These are phyloP conservation scores for Astrothelium macrocarpum DNA, from an alignment of 495 filamentous ascomycete species.

Conservation along the genomic window DNA sequence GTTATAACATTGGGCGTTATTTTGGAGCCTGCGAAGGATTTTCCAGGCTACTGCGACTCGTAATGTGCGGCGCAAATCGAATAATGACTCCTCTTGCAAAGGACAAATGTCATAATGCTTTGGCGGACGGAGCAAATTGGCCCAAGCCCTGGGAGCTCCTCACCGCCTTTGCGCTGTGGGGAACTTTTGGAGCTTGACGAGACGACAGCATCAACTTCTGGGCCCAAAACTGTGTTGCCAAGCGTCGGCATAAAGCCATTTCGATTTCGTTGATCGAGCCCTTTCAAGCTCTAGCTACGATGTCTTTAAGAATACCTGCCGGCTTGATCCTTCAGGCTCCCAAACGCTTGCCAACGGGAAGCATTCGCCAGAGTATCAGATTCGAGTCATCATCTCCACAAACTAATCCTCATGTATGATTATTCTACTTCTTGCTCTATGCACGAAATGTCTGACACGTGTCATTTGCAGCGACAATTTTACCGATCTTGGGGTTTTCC, in stretches of 20 bases:
- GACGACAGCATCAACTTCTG: background rate
- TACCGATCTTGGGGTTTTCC: conserved; percentile 74
- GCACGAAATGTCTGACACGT: background rate
- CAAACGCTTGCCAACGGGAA: background rate
- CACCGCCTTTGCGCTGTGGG: background rate
- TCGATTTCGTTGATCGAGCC: too few relatives aligned
- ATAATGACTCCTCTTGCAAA: background rate
- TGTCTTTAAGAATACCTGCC: background rate
- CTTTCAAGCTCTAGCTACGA: too few relatives aligned
- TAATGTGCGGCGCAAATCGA: background rate
- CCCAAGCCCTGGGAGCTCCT: background rate
- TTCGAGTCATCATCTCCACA: background rate
- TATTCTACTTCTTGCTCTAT: background rate
- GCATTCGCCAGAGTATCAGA: background rate
- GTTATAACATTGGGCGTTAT: background rate
- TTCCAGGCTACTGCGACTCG: background rate
- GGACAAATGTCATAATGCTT: background rate
- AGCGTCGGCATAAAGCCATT: too few relatives aligned
- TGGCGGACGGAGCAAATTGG: background rate
- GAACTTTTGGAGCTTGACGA: background rate
- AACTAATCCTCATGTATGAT: background rate
- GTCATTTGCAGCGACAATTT: conserved; percentile 48
- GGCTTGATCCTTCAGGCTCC: background rate
- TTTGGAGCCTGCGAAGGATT: background rate
- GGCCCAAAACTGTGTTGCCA: background rate